A percentile compares a stretch with the other conserved stretches of the same genome.
Conservation (phyloP, 2,329 filamentous ascomycete genomes). For the Xylaria sp. region DNA sequence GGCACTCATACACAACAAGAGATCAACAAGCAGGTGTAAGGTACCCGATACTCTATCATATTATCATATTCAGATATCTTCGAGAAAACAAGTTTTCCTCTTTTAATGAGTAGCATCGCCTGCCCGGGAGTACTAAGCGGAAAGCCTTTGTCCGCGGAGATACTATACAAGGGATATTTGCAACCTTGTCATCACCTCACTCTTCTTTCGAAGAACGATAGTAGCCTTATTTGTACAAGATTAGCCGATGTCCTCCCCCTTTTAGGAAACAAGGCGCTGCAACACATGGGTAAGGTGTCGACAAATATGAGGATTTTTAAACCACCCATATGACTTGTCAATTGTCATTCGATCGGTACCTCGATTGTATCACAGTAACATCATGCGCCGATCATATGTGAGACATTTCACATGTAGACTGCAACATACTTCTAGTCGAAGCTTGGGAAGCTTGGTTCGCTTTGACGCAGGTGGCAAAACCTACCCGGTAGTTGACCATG, state of each 20-base stretch:
- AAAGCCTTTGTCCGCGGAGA: neutral
- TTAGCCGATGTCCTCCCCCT: constrained; percentile 9
- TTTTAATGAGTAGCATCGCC: neutral
- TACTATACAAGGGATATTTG: neutral
- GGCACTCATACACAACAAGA: neutral
- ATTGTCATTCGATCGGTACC: neutral
- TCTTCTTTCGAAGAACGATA: neutral
- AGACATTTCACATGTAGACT: neutral
- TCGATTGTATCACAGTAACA: neutral
- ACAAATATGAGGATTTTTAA: constrained; percentile 2
- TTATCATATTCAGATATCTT: neutral
- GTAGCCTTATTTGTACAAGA: constrained; percentile 11
- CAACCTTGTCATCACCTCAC: constrained; percentile 8
- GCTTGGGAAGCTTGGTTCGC: neutral
- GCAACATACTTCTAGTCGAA: neutral
- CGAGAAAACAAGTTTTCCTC: neutral
- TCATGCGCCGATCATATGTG: neutral
- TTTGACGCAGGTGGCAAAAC: constrained; percentile 3
- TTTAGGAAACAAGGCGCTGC: constrained; percentile 11
- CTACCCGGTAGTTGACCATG: neutral
- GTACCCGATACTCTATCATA: neutral
- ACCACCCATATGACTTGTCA: constrained; percentile 16
- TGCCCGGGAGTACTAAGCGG: neutral
- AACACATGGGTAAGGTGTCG: constrained; percentile 1
- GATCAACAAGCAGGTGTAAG: neutral